Evolutionary conservation across 1,284 basidiomycete genomes (phyloP), one percentile per base, ranked within the genome.

Genomic region (Fomitopsis schrenkii): DNA sequence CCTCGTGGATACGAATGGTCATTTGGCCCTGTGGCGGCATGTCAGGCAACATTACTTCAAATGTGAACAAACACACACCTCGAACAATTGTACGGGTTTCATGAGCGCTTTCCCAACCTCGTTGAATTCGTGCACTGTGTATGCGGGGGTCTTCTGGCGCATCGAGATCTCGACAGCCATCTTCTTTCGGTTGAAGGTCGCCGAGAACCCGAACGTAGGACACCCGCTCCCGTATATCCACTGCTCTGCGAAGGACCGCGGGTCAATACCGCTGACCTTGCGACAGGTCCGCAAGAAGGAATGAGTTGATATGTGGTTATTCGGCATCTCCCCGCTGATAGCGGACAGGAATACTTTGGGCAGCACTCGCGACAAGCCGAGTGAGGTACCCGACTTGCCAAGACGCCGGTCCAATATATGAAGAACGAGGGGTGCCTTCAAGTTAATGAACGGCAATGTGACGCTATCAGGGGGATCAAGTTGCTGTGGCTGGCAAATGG

Each of bases 181-280:
- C 78, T 96, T 97, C 80, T 99, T 99, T 66, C 95, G 83, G 74
- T 98, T 98, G 78, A 99, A 99, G 48, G 89, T 90, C 2, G 97
- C 95, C 44, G 87, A 86, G 73, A 98, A 92, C 1, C 86, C 86
- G 73, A 99, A 96, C 10, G 90, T 85, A 0, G 97, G 97, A 72
- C 95, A 98, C 5, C 97, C 97, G 71, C 94, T 97, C 14, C 95
- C 95, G 71, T 96, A 97, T 65, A 99, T 94, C 97, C 97, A 99
- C 74, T 99, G 97, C 71, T 98, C 95, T 30, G 94, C 91, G 72
- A 99, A 99, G 28, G 86, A 84, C 60, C 92, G 84, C 41, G 95
- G 83, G 72, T 98, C 97, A 19, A 95, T 87, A 12, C 93, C 91
- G 69, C 94, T 95, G 55, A 97, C 91, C 74, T 97, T 99, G 65